Percentiles rank a stretch among this genome's conserved stretches.
These are phyloP conservation scores for Allium fistulosum DNA, from an alignment of 106 monocot species.

Conservation along the genomic window DNA sequence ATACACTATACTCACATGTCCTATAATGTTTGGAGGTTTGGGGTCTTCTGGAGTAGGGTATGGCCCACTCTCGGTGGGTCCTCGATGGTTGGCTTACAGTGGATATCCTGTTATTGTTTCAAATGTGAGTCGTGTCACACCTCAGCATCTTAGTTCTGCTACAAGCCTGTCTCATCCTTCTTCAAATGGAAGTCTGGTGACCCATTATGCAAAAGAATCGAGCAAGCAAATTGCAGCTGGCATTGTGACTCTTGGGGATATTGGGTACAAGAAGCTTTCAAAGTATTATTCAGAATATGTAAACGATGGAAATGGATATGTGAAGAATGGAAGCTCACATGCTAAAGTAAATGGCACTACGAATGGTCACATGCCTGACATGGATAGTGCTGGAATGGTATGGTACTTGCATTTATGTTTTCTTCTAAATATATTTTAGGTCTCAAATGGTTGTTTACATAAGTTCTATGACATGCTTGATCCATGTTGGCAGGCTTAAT, in stretches of 20 bases:
- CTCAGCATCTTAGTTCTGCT: constrained; percentile 38
- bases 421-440: neutral
- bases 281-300: constrained; percentile 66
- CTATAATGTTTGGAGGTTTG: constrained; percentile 31
- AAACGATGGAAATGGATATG: constrained; percentile 40
- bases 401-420: neutral
- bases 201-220: constrained; percentile 90
- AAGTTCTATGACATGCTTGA: neutral
- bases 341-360: constrained; percentile 27
- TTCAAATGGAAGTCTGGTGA: constrained; percentile 67
- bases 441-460: neutral
- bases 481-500: too few species aligned
- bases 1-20: constrained; percentile 80
- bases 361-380: constrained; percentile 24
- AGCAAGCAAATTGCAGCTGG: constrained; percentile 89
- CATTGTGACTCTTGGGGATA: constrained; percentile 80
- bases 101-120: constrained; percentile 61
- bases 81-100: constrained; percentile 89
- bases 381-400: constrained; percentile 80
- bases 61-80: constrained; percentile 89
- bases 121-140: constrained; percentile 52
- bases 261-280: constrained; percentile 83
- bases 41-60: constrained; percentile 54
- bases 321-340: constrained; percentile 30
- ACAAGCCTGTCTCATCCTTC: constrained; percentile 16